These are phyloP conservation scores for Setomelanomma holmii DNA, from an alignment of 2,329 filamentous ascomycete species.

Conservation along the genomic window DNA sequence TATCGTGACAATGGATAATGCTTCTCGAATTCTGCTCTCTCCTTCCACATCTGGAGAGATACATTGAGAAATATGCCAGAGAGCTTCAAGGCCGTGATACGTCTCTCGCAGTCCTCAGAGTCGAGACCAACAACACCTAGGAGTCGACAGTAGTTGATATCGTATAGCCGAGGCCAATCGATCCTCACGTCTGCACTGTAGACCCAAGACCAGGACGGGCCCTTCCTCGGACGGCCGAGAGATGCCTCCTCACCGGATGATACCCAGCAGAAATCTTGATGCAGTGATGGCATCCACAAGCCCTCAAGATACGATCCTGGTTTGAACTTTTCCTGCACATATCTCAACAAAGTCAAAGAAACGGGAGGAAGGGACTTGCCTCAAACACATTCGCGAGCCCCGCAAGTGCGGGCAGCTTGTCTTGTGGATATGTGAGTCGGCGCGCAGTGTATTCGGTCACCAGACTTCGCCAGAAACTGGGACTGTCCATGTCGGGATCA, in stretches of 20 bases:
- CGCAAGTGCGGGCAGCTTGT: constrained; percentile 3
- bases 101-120: background rate
- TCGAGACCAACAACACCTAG: background rate
- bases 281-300: background rate
- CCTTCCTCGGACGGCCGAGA: background rate
- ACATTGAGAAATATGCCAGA: background rate
- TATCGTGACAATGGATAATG: background rate
- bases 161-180: background rate
- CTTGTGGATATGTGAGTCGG: background rate
- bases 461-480: background rate
- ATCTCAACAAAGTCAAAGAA: background rate
- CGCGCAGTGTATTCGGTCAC: background rate
- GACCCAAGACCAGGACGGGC: constrained; percentile 4
- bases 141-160: background rate
- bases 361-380: background rate
- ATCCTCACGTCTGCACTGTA: background rate
- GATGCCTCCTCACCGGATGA: background rate
- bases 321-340: background rate
- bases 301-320: background rate
- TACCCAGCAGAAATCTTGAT: background rate
- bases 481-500: background rate
- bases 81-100: background rate
- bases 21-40: background rate
- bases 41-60: background rate
- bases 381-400: constrained; percentile 1